A percentile compares a stretch with the other conserved stretches of the same genome.
Evolutionary conservation across 129 eudicot genomes (phyloP).

Genomic region (Mikania micrantha): DNA sequence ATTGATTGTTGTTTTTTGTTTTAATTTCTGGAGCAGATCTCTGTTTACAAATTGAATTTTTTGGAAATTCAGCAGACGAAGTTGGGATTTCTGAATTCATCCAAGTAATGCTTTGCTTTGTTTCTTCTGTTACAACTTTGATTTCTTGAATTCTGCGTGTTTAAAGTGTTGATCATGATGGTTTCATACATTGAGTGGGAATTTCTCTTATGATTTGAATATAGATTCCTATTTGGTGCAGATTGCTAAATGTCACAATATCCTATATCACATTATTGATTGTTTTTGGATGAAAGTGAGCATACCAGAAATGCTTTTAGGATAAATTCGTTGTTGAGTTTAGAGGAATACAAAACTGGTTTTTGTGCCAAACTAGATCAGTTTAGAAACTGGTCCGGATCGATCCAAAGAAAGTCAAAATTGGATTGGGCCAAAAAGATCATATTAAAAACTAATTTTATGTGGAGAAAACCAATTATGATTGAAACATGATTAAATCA

Average conservation of each 20-base stretch:
- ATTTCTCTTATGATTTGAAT: background rate
- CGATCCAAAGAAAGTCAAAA: no score
- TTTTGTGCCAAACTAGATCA: no score
- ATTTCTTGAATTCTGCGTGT: background rate
- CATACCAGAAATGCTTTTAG: background rate
- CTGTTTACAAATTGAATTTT: constrained; percentile 47
- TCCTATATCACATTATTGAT: no score
- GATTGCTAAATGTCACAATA: background rate
- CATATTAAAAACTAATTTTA: no score
- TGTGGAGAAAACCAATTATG: no score
- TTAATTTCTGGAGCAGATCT: constrained; percentile 41
- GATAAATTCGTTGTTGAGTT: no score
- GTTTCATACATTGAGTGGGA: background rate
- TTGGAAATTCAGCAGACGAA: constrained; percentile 42
- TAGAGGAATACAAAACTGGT: no score
- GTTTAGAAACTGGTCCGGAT: no score
- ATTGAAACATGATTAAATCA: no score
- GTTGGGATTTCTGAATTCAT: constrained; percentile 31
- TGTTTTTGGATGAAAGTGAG: no score
- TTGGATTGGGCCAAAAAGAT: no score
- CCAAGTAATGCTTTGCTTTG: constrained; percentile 37
- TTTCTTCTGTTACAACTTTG: background rate
- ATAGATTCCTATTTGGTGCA: background rate
- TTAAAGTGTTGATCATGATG: background rate
- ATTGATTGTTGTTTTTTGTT: constrained; percentile 10